Base-by-base conservation (phyloP, 2,329 filamentous ascomycete genomes). In the Xylariales sp. region DNA sequence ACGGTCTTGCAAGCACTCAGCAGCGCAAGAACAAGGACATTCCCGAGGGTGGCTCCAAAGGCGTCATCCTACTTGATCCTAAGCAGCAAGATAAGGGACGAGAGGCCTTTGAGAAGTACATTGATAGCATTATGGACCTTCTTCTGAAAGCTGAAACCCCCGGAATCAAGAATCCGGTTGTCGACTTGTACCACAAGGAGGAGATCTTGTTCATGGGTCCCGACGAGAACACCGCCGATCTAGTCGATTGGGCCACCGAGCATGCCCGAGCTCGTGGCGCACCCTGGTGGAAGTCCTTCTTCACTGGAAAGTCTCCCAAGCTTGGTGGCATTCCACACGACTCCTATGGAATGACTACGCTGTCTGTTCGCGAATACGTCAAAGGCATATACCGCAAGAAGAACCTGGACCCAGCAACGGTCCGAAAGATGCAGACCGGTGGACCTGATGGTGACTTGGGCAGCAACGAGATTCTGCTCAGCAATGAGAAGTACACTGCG, bases 21-120 rank as follows among this genome's bases (percentile, higher is more conserved):
- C 93, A 98, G 70, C 88, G 93, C 60, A 98, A 98, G 79, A 98
- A 98, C 77, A 98, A 98, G 74, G 93, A 98, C 58, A 98, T 98
- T 39, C 93, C 93, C 3, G 93, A 98, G 70, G 93, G 93, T 50
- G 93, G 93, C 42, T 95, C 91, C 56, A 98, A 98, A 73, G 93
- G 93, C 69, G 93, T 98, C 44, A 91, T 98, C 46, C 77, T 98
- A 34, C 80, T 98, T 29, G 91, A 98, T 63, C 81, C 88, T 48
- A 84, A 90, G 61, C 89, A 96, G 66, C 93, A 98, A 66, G 88
- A 96, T 65, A 94, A 91, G 69, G 85, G 85, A 14, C 79, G 77
- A 35, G 89, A 95, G 48, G 91, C 93, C 2, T 98, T 98, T 55
- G 91, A 98, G 71, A 98, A 98, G 74, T 98, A 98, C 69, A 98